Evolutionary conservation across 129 eudicot genomes (phyloP).

Genomic region (Artemisia argyi): DNA sequence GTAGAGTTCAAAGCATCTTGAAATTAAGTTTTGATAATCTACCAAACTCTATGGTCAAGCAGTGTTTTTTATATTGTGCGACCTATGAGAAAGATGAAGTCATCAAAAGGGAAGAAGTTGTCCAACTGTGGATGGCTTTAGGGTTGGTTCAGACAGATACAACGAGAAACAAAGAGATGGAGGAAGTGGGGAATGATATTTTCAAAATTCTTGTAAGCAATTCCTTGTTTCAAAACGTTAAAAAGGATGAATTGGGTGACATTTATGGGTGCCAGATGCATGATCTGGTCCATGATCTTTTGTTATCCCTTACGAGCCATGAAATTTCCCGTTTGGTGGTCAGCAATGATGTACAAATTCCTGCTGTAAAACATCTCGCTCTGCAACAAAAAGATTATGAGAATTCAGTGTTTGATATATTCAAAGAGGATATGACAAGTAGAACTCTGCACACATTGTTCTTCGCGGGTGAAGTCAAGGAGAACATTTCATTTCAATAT

Average conservation of each 20-base stretch:
- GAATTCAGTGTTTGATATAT: too few species aligned
- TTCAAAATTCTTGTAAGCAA: neutral
- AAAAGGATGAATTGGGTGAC: neutral
- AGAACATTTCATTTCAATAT: neutral
- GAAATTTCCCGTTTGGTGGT: neutral
- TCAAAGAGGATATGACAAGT: neutral
- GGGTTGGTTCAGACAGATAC: too few species aligned
- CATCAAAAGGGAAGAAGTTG: too few species aligned
- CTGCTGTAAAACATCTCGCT: neutral
- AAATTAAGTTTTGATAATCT: conserved; percentile 5
- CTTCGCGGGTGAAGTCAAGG: too few species aligned
- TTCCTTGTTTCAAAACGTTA: neutral
- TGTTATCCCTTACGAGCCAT: neutral
- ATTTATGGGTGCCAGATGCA: neutral
- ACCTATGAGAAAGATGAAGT: too few species aligned
- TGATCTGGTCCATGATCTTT: conserved; percentile 1
- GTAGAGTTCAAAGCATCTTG: neutral
- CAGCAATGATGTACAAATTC: neutral
- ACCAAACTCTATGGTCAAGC: neutral
- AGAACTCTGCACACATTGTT: neutral
- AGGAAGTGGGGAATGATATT: neutral
- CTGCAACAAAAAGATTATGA: neutral
- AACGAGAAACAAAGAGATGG: neutral
- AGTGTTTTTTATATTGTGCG: neutral
- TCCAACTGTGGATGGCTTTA: too few species aligned